Evolutionary conservation across 108 stramenopile genomes (phyloP).

Genomic region (Poteriospumella lacustris): DNA sequence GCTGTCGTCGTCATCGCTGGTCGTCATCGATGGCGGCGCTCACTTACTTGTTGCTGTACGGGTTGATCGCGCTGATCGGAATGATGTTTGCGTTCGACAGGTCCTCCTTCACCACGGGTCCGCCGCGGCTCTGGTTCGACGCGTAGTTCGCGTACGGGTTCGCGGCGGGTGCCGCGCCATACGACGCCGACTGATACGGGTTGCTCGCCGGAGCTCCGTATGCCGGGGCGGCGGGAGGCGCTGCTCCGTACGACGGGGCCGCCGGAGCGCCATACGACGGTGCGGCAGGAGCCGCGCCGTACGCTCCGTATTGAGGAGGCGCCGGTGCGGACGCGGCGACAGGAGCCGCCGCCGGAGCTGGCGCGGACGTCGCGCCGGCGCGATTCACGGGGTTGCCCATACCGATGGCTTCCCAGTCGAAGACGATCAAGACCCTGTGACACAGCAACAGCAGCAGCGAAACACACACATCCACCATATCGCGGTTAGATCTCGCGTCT

Average conservation of each 20-base stretch:
- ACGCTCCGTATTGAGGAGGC: too few species aligned
- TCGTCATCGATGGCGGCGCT: not conserved
- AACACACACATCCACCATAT: too few species aligned
- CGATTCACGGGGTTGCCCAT: slow-evolving; percentile 23
- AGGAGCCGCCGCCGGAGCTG: not conserved
- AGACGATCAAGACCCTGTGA: slow-evolving; percentile 72
- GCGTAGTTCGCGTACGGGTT: too few species aligned
- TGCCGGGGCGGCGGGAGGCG: not conserved
- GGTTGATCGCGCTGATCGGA: slow-evolving; percentile 78
- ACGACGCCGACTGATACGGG: too few species aligned
- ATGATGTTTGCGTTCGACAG: not conserved
- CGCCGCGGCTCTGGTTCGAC: not conserved
- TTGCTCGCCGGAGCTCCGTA: too few species aligned
- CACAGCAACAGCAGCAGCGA: too few species aligned
- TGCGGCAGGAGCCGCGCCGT: too few species aligned
- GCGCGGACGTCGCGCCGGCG: slow-evolving; percentile 20
- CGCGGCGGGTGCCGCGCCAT: too few species aligned
- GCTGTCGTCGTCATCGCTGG: not conserved
- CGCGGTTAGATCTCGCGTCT: too few species aligned
- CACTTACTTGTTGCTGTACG: slow-evolving; percentile 83
- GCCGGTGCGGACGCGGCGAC: too few species aligned
- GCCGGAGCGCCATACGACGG: not conserved
- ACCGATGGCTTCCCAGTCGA: slow-evolving; percentile 49
- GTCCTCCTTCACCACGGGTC: not conserved
- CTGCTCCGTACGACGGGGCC: not conserved